Evolutionary conservation across 208 protist species (phyloP), one percentile per base, ranked within the genome.

Genomic region (Trypanosoma vivax): DNA sequence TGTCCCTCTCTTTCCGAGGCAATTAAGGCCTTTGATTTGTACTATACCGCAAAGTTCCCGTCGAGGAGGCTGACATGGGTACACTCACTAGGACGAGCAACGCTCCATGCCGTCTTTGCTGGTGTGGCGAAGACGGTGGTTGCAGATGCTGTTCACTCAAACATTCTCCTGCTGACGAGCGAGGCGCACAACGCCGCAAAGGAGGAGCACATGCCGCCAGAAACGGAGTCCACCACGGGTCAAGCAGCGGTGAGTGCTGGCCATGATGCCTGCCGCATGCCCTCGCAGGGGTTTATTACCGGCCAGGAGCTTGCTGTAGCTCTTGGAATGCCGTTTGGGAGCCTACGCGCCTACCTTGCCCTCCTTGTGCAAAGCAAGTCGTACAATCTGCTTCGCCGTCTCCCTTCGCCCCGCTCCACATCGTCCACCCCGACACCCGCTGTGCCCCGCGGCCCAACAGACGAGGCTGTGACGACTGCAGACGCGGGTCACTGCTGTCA

Each of bases 21-120:
- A 25, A 72, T 76, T 38, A 33, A 66, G 10, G 59, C 45, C 14
- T 89, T 88, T 46, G 64, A 64, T 30, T 42, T 25, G n/a, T 81
- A 73, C 70, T 92, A 92, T 60, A 53, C 41, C 10, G 38, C 27
- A 3, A 9, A 52, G 27, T 76, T 84, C 45, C 76, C 79, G n/a
- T 84, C 60, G 2, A 73, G 85, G 24, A 69, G 55, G 24, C 50
- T 92, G 50, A 40, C 49, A 41, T 92, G 85, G 85, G 66, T 81
- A 19, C 71, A 85, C 42, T 61, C 64, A 23, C 68, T 88, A 16
- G 85, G 76, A 19, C 56, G 56, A 6, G 85, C 79, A 10, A 65
- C 40, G 16, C 64, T 90, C 25, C 53, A 52, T 11, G 73, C 60
- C 13, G 61, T 84, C 61, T 72, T 88, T 42, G 65, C 66, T 1